Evolutionary conservation across 2,329 filamentous ascomycete genomes (phyloP).

Genomic region (Rosellinia necatrix): DNA sequence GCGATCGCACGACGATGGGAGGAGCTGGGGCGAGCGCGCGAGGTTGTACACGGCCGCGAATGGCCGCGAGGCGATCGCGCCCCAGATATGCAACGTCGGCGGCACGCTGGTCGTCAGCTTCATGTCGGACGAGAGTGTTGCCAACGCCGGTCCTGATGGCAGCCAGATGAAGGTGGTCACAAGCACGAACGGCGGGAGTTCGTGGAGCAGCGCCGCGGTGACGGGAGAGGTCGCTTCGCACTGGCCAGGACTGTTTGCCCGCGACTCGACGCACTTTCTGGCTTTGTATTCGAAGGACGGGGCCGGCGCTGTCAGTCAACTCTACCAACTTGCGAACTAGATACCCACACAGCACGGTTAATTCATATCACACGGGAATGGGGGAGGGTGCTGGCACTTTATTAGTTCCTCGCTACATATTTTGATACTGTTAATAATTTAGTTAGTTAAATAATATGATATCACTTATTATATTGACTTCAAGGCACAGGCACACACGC

Average conservation of each 20-base stretch:
- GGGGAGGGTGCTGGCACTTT: no score
- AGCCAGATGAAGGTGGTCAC: slow-evolving; percentile 42
- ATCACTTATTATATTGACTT: no score
- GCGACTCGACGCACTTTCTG: slow-evolving; percentile 36
- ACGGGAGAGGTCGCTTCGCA: slow-evolving; percentile 36
- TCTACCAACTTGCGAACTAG: slow-evolving; percentile 26
- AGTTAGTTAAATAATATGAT: no score
- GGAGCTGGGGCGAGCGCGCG: slow-evolving; percentile 45
- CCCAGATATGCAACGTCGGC: slow-evolving; percentile 49
- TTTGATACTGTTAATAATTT: no score
- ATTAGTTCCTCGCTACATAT: no score
- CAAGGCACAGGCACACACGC: no score
- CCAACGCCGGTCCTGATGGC: slow-evolving; percentile 30
- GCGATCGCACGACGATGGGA: slow-evolving; percentile 47
- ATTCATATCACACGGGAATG: no score
- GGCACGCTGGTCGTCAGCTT: slow-evolving; percentile 49
- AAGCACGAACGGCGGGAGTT: slow-evolving; percentile 34
- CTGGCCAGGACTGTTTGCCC: slow-evolving; percentile 41
- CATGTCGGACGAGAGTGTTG: slow-evolving; percentile 50
- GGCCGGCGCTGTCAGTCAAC: slow-evolving; percentile 35
- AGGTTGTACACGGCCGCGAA: slow-evolving; percentile 45
- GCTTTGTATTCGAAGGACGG: slow-evolving; percentile 38
- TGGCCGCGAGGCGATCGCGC: slow-evolving; percentile 46
- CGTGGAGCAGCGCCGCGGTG: slow-evolving; percentile 37
- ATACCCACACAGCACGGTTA: no score